phyloP scores from a whole-genome alignment of 768 basidiomycete species.

The Hortiboletus flavorubellus region DNA sequence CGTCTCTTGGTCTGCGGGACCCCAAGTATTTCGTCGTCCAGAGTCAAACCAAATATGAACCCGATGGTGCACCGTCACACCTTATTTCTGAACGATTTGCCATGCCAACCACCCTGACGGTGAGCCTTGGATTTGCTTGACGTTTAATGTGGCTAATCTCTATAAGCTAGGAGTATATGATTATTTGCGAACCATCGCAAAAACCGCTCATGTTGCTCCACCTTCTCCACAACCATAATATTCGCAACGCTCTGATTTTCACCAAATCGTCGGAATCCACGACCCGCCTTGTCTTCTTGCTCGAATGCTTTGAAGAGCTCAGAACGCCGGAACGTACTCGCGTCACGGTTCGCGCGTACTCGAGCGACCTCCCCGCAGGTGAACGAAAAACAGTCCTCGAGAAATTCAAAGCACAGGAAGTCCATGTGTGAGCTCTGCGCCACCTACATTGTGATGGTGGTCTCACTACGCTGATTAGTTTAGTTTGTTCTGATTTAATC shows the following conservation, averaged over 20 bases:
- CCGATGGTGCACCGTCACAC: conserved; percentile 42
- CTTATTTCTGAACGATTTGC: conserved; percentile 73
- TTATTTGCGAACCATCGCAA: conserved; percentile 69
- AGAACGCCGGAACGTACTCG: conserved; percentile 19
- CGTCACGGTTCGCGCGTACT: conserved; percentile 68
- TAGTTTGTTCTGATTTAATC: conserved; percentile 96
- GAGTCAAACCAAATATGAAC: conserved; percentile 36
- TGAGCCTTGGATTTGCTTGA: conserved; percentile 32
- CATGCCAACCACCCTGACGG: conserved; percentile 75
- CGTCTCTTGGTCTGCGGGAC: conserved; percentile 69
- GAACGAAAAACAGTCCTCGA: conserved; percentile 79
- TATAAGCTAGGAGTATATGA: conserved; percentile 71
- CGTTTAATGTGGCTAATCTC: neutral
- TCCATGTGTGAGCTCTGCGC: conserved; percentile 65
- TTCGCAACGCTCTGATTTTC: conserved; percentile 82
- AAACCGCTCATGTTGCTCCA: conserved; percentile 92
- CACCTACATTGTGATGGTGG: neutral
- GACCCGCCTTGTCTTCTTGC: conserved; percentile 71
- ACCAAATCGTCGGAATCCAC: conserved; percentile 97
- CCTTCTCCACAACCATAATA: conserved; percentile 60
- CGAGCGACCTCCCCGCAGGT: conserved; percentile 71
- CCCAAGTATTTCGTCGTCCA: conserved; percentile 91
- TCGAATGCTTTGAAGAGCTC: conserved; percentile 75
- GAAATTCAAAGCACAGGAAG: conserved; percentile 74
- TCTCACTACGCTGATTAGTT: conserved; percentile 40